Evolutionary conservation across 129 eudicot genomes (phyloP).

Genomic region (Saposhnikovia divaricata): DNA sequence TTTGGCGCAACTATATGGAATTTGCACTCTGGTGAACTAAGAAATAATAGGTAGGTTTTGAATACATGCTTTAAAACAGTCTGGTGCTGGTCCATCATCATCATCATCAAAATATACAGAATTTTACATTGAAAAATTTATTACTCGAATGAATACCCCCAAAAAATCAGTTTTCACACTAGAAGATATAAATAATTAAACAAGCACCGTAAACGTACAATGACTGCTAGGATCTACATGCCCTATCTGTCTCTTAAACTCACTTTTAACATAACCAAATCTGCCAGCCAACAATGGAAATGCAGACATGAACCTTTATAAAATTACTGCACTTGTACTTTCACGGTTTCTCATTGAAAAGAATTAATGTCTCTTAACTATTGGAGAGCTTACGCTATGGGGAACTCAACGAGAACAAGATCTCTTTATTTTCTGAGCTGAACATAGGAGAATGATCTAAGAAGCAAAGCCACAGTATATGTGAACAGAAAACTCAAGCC

Average conservation of each 20-base stretch:
- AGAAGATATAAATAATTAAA: not conserved
- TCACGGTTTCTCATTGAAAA: not conserved
- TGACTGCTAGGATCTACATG: not conserved
- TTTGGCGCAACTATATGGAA: not conserved
- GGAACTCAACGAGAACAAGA: conserved; percentile 2
- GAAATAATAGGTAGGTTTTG: too few relatives aligned
- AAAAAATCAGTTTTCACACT: not conserved
- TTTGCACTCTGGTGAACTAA: not conserved
- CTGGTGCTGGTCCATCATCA: not conserved
- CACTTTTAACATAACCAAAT: not conserved
- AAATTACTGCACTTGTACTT: not conserved
- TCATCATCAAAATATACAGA: not conserved
- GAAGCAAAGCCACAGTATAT: not conserved
- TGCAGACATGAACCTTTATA: not conserved
- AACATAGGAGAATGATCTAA: conserved; percentile 4
- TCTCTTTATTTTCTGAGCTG: conserved; percentile 8
- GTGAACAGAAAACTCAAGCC: not conserved
- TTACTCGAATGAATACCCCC: not conserved
- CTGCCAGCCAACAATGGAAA: not conserved
- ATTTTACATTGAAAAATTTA: not conserved
- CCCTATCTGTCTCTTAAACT: not conserved
- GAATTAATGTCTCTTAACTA: conserved; percentile 7
- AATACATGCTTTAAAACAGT: not conserved
- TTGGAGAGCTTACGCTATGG: not conserved
- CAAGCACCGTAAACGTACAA: not conserved